Evolutionary conservation across 192 early-diverging fungal species (phyloP), one percentile per base, ranked within the genome.

Genomic region (Rhizophlyctis rosea): DNA sequence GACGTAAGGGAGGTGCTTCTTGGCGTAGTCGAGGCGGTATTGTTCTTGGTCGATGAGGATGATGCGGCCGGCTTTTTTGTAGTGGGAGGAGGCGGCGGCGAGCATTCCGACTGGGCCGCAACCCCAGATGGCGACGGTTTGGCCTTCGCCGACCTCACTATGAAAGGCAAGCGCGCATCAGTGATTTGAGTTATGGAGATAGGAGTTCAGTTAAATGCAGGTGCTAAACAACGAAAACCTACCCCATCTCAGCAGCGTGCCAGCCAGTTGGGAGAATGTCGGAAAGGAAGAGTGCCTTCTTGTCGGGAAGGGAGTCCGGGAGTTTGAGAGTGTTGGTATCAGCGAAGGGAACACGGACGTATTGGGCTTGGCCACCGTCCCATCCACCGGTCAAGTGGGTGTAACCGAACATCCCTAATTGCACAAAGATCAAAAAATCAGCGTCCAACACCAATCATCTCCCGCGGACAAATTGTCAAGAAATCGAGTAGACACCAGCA

Each of bases 71-170:
- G 39, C 39, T 44, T 44, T 44, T 18, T 44, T 44, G 39, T 13
- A 13, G 18, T 44, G 39, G 39, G 9, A 44, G 9, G 39, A 44
- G 9, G 18, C 39, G 39, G 63, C 61, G 16, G 53, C 61, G 27
- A 44, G 56, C 51, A 82, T 39, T 29, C 82, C 81, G 51, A 84
- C 72, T 34, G 81, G 82, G n/a, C 76, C 82, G 44, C 57, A 18
- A 36, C 79, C 82, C 82, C 82, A 84, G 30, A 84, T 70, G 47
- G 73, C 81, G 57, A 84, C 71, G 23, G 68, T 74, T 11, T 82
- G 69, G 16, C 67, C 72, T 52, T 66, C 58, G 39, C 39, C 18
- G 9, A 44, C 39, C 18, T 44, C 9, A 7, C 39, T 44, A 18
- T 44, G 9, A 7, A 44, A 44, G 7, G 9, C 7, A 44, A 44